Conservation (phyloP, 495 filamentous ascomycete genomes). For the Cercophora newfieldiana region DNA sequence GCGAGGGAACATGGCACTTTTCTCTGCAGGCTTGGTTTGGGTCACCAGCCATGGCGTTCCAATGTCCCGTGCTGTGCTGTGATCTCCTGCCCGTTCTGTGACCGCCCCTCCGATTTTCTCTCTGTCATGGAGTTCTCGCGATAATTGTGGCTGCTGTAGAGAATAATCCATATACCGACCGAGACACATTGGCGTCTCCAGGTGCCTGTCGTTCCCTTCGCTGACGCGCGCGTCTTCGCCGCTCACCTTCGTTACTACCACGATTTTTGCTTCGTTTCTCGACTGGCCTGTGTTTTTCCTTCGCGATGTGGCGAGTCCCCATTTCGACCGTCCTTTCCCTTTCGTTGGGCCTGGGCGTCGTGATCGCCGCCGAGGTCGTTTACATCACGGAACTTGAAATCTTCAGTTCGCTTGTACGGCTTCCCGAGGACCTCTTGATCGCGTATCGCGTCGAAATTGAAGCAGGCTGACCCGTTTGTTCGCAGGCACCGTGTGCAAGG, state of each 20-base stretch:
- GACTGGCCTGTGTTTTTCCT: neutral
- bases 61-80: neutral
- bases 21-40: no score
- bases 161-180: neutral
- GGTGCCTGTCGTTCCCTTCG: conserved; percentile 13
- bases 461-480: neutral
- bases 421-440: neutral
- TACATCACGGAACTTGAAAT: conserved; percentile 48
- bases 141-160: neutral
- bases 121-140: neutral
- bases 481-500: conserved; percentile 50
- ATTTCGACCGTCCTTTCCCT: conserved; percentile 13
- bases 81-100: neutral
- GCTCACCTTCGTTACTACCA: neutral
- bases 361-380: conserved; percentile 26
- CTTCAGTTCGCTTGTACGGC: conserved; percentile 43
- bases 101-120: conserved; percentile 10
- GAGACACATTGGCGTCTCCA: conserved; percentile 8
- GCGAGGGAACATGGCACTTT: conserved; percentile 3
- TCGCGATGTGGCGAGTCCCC: conserved; percentile 21
- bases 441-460: neutral
- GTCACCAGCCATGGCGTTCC: no score
- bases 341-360: conserved; percentile 14
- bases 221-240: conserved; percentile 1
- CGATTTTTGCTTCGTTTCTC: conserved; percentile 9